phyloP scores from a whole-genome alignment of 2,329 filamentous ascomycete genomes.

The Pleurostoma richardsiae region DNA sequence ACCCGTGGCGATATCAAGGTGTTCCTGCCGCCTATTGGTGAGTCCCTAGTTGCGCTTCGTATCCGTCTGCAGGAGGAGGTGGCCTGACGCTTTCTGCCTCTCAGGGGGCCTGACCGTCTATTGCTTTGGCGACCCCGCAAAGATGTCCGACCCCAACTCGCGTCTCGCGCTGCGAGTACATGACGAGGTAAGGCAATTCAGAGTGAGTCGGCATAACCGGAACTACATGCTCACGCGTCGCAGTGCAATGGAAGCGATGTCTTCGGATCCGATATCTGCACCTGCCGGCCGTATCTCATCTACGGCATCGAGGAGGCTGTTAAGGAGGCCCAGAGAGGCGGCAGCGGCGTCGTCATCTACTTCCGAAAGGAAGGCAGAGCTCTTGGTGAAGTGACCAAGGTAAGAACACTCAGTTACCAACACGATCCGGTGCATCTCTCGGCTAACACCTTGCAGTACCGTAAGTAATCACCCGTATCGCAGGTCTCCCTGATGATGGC shows the following conservation, averaged over 20 bases:
- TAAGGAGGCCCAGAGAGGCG: constrained; percentile 91
- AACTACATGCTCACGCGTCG: not conserved
- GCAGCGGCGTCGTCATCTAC: constrained; percentile 93
- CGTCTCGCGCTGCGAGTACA: constrained; percentile 79
- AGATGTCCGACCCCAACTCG: constrained; percentile 82
- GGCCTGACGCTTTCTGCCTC: not conserved
- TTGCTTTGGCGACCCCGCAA: constrained; percentile 91
- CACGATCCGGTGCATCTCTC: not conserved
- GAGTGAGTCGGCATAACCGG: not conserved
- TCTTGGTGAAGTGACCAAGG: constrained; percentile 92
- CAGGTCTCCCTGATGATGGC: too few species aligned
- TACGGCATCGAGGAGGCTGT: constrained; percentile 97
- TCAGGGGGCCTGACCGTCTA: constrained; percentile 86
- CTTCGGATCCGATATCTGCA: constrained; percentile 97
- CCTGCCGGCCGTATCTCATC: constrained; percentile 90
- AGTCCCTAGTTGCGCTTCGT: constrained; percentile 9
- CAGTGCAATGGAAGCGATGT: constrained; percentile 94
- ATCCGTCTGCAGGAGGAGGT: constrained; percentile 3
- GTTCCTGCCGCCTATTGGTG: constrained; percentile 88
- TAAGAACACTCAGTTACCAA: constrained; percentile 33
- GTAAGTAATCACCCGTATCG: constrained; percentile 24
- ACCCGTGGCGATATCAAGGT: constrained; percentile 92
- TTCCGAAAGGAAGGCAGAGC: constrained; percentile 97
- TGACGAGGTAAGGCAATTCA: constrained; percentile 45
- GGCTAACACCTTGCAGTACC: constrained; percentile 36